A percentile compares a stretch with the other conserved stretches of the same genome.
Evolutionary conservation across 139 green algal species (phyloP).

Genomic region (Coelastrella sp.): DNA sequence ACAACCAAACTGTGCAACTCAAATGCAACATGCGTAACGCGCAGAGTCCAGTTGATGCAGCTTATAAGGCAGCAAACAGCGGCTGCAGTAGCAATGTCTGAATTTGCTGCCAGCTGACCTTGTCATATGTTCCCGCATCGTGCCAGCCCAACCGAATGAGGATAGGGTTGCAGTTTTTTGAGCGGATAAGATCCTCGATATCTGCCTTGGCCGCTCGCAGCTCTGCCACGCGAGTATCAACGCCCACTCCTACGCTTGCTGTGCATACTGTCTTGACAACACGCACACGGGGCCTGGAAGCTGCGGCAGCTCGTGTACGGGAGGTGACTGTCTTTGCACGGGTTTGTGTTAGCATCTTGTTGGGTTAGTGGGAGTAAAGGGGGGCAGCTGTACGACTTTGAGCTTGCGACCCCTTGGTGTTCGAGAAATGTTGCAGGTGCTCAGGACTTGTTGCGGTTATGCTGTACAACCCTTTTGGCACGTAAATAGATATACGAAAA

Average conservation of each 20-base stretch:
- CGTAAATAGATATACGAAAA: too few relatives aligned
- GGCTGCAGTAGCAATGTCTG: not conserved
- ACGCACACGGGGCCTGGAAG: not conserved
- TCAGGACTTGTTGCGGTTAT: too few relatives aligned
- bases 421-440: not conserved
- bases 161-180: conserved; percentile 66
- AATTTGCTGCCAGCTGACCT: conserved; percentile 46
- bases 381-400: not conserved
- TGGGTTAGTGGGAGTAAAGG: too few relatives aligned
- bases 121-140: conserved; percentile 85
- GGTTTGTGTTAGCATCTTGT: not conserved
- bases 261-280: not conserved
- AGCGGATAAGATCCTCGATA: conserved; percentile 45
- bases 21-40: not conserved
- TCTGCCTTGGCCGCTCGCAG: conserved; percentile 32
- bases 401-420: not conserved
- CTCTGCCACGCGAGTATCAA: conserved; percentile 20
- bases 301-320: not conserved
- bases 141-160: conserved; percentile 86
- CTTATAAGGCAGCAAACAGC: too few relatives aligned
- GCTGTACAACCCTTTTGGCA: too few relatives aligned
- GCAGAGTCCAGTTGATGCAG: not conserved
- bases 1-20: too few relatives aligned
- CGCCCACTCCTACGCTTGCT: conserved; percentile 26
- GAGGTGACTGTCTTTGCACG: not conserved